These are phyloP conservation scores for Acmispon strigosus DNA, from an alignment of 306 rosid genomes.

Conservation along the genomic window DNA sequence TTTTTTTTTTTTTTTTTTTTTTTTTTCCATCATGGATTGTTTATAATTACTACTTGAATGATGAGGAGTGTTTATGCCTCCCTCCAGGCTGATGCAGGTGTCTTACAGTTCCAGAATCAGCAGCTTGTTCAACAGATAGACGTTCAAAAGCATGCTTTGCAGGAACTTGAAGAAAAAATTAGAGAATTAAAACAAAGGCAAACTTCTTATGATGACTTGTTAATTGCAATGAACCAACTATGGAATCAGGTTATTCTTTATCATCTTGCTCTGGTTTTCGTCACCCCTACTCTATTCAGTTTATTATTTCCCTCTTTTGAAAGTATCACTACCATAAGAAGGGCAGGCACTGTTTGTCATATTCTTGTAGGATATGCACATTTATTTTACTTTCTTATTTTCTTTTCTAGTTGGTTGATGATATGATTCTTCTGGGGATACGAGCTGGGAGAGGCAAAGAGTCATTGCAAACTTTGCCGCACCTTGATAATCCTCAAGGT, in stretches of 20 bases:
- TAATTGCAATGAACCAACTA: slow-evolving; percentile 58
- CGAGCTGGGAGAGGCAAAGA: slow-evolving; percentile 62
- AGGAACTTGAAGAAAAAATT: slow-evolving; percentile 52
- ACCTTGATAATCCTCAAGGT: slow-evolving; percentile 48
- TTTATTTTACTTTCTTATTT: slow-evolving; percentile 23
- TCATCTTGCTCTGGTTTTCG: not conserved
- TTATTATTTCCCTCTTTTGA: slow-evolving; percentile 7
- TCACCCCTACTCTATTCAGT: not conserved
- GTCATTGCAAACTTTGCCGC: slow-evolving; percentile 38
- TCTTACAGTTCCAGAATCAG: slow-evolving; percentile 79
- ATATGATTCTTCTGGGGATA: slow-evolving; percentile 71
- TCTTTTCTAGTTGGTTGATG: slow-evolving; percentile 64
- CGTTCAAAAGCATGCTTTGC: slow-evolving; percentile 62
- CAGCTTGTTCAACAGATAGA: slow-evolving; percentile 76
- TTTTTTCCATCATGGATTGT: not conserved
- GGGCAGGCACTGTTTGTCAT: not conserved
- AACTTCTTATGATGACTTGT: slow-evolving; percentile 59
- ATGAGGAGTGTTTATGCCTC: slow-evolving; percentile 12
- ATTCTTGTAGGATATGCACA: slow-evolving; percentile 1
- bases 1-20: not conserved
- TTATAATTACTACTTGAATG: slow-evolving; percentile 9
- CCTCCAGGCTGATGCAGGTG: slow-evolving; percentile 71
- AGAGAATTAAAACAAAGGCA: slow-evolving; percentile 47
- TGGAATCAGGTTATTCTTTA: slow-evolving; percentile 74
- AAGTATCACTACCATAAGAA: not conserved